These are phyloP conservation scores for Solanum clarkiae DNA, from an alignment of 257 asterid species.

Conservation along the genomic window DNA sequence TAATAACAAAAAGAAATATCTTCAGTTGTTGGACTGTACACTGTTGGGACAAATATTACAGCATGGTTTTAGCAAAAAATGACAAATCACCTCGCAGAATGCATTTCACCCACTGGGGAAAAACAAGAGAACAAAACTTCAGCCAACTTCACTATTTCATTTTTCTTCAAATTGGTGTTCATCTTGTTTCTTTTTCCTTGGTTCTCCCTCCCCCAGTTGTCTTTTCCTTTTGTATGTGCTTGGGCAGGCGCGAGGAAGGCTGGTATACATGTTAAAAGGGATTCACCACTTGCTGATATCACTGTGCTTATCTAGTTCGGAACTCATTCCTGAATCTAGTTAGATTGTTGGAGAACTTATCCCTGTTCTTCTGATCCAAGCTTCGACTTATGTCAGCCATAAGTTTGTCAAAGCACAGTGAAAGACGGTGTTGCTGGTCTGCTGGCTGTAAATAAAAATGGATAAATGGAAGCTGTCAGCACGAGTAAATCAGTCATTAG, in stretches of 20 bases:
- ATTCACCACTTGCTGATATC: background rate
- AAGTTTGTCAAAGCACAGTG: conserved; percentile 71
- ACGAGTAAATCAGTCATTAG: background rate
- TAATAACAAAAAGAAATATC: background rate
- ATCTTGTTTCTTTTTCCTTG: background rate
- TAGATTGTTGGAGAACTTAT: conserved; percentile 86
- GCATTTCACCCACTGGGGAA: background rate
- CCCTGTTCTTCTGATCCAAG: conserved; percentile 91
- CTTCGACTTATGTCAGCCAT: conserved; percentile 71
- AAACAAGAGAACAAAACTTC: background rate
- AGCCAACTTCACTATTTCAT: background rate
- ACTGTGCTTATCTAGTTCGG: conserved; percentile 46
- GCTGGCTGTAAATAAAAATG: conserved; percentile 44
- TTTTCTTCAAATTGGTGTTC: background rate
- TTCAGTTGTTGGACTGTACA: background rate
- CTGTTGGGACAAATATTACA: background rate
- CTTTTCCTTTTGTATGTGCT: background rate
- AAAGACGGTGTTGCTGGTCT: conserved; percentile 83
- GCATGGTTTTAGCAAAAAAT: background rate
- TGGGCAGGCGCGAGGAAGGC: background rate
- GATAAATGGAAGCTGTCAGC: background rate
- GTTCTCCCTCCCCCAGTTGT: background rate
- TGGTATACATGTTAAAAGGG: background rate
- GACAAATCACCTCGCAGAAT: background rate
- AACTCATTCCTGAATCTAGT: conserved; percentile 72